Evolutionary conservation across 2,329 filamentous ascomycete genomes (phyloP), one percentile per base, ranked within the genome.

Genomic region (Epichloe sylvatica): DNA sequence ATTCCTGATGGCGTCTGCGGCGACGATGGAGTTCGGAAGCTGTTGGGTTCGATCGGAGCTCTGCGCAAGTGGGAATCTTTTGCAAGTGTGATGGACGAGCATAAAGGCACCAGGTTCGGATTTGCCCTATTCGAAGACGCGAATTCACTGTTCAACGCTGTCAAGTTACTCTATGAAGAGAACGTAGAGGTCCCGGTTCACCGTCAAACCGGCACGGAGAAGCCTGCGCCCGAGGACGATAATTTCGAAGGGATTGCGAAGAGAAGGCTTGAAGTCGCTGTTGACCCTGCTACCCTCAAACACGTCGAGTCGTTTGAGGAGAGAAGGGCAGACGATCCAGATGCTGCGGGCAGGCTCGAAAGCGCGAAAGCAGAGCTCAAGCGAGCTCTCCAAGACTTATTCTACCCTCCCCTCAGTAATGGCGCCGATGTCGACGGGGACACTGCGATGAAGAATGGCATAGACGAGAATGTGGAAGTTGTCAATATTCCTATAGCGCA

Each of bases 101-200:
- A 85, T 56, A 92, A 91, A 68, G 81, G 82, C 50, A 83, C 84
- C 67, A 84, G 83, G 54, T 97, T 97, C 71, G 92, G 91, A 13
- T 97, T 98, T 68, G 92, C 91, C 52, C 86, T 96, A 67, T 98
- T 86, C 66, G 91, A 95, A 54, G 90, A 97, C 64, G 81, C 83
- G 23, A 86, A 95, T 65, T 91, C 89, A 56, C 74, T 98, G 57
- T 81, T 84, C 64, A 83, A 83, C 42, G 92, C 91, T 41, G 81
- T 90, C 49, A 88, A 94, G 64, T 78, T 95, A 50, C 78, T 96
- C 58, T 81, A 81, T 62, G 83, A 92, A 59, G 74, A 96, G 54
- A 75, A 88, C 62, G 79, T 97, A 45, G 75, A 91, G 63, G 81
- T 97, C 30, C 92, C 92, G 33, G 72, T 81, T 39, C 86, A 88